Evolutionary conservation across 768 basidiomycete species (phyloP), one percentile per base, ranked within the genome.

Genomic region (Phanerodontia chrysosporium): DNA sequence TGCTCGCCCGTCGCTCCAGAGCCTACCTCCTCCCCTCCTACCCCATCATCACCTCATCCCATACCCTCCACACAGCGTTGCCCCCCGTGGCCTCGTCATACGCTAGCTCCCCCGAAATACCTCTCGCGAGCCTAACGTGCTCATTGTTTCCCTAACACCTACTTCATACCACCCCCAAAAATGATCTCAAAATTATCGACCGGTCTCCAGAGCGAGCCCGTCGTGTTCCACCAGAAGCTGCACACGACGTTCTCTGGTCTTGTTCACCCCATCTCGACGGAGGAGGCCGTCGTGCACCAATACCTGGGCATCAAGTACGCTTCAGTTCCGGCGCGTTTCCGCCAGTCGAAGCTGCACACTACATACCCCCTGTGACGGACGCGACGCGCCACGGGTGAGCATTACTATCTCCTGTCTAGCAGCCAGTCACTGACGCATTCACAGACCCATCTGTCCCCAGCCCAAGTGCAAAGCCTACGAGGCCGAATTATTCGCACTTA

Each of bases 301-400:
- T 92, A 83, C 65, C 81, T 83, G 22, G 90, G 90, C 39, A 85
- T 92, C 67, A 89, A 89, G 74, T 92, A 90, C 64, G 90, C 87
- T 24, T 76, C 76, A 22, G 77, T 90, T 14, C 87, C 87, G 25
- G 84, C 83, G 36, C 86, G 90, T 49, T 92, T 91, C 67, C 83
- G 88, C 55, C 88, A 87, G 71, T 90, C 90, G 1, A 77, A 75
- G 59, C 75, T 90, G 29, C 81, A 74, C 66, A 79, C 80, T 10
- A 72, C 79, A 4, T 88, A 89, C 64, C 80, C 83, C 69, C 78
- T 9, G 69, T 76, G 45, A 83, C 84, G 8, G 84, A 89, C 64
- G 85, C 87, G 63, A 80, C 86, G 51, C 79, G 76, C 62, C 76
- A 83, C 67, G 90, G 90, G 90, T 90, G 65, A 30, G 81, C 74